A percentile compares a stretch with the other conserved stretches of the same genome.
Evolutionary conservation across 2,329 filamentous ascomycete species (phyloP).

Genomic region (Neonectria magnoliae): DNA sequence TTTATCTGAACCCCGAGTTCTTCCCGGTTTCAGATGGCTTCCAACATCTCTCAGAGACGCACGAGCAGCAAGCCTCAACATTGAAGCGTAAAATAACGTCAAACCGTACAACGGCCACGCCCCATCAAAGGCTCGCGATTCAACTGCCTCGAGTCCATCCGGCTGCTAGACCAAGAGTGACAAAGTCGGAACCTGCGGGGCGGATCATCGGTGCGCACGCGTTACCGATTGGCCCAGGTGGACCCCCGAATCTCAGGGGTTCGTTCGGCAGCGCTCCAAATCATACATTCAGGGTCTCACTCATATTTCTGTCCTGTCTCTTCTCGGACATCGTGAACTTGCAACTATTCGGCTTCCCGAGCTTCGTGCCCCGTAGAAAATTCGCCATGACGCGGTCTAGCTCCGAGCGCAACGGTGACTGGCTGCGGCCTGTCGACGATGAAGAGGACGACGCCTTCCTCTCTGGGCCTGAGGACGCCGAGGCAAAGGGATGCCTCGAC

Average conservation of each 20-base stretch:
- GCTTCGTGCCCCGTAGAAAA: conserved; percentile 10
- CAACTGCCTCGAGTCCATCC: background rate
- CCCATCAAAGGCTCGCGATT: background rate
- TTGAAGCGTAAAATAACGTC: background rate
- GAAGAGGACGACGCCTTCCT: conserved; percentile 42
- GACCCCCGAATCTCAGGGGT: conserved; percentile 14
- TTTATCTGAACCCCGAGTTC: background rate
- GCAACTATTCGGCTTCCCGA: background rate
- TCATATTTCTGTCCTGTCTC: conserved; percentile 3
- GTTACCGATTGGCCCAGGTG: conserved; percentile 6
- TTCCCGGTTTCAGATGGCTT: background rate
- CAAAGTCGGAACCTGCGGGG: conserved; percentile 11
- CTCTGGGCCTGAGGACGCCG: conserved; percentile 36
- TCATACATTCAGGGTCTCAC: conserved; percentile 12
- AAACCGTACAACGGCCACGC: background rate
- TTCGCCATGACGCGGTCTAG: conserved; percentile 32
- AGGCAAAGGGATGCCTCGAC: conserved; percentile 41
- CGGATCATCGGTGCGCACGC: background rate
- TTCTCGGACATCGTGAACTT: conserved; percentile 4
- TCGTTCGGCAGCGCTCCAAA: conserved; percentile 1
- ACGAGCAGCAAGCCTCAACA: background rate
- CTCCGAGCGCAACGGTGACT: conserved; percentile 35
- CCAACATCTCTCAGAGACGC: background rate
- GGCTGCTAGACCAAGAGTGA: background rate
- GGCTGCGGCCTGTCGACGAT: conserved; percentile 39